phyloP scores from a whole-genome alignment of 345 rosid genomes.

The Acer campestre region DNA sequence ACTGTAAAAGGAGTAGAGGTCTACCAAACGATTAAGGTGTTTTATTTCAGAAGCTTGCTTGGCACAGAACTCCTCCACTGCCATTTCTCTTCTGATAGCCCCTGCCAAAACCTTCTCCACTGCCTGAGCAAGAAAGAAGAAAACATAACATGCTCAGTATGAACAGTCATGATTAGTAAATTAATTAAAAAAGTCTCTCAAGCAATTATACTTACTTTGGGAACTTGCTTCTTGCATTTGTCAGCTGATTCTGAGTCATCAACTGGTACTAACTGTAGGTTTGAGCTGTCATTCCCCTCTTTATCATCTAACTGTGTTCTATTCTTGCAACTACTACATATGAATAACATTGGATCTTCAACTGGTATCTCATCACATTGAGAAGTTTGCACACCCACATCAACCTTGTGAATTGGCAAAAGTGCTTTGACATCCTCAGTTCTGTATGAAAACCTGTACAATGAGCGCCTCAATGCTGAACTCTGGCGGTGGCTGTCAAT shows the following conservation, averaged over 20 bases:
- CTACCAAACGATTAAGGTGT: conserved; percentile 93
- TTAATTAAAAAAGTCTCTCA: background rate
- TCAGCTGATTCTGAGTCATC: conserved; percentile 59
- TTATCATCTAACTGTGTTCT: conserved; percentile 44
- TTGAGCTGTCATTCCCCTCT: conserved; percentile 48
- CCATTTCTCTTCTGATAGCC: conserved; percentile 98
- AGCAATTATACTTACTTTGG: conserved; percentile 59
- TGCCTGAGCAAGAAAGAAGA: conserved; percentile 55
- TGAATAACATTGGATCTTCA: conserved; percentile 36
- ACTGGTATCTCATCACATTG: conserved; percentile 43
- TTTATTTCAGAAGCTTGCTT: conserved; percentile 86
- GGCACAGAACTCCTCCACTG: conserved; percentile 86
- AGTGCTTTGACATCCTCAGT: conserved; percentile 53
- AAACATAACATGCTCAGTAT: background rate
- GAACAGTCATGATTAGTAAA: conserved; percentile 8
- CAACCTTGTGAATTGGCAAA: conserved; percentile 53
- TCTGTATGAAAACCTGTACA: conserved; percentile 69
- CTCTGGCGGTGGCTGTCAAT: conserved; percentile 70
- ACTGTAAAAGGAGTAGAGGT: conserved; percentile 26
- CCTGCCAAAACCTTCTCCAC: conserved; percentile 96
- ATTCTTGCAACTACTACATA: conserved; percentile 70
- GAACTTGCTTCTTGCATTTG: conserved; percentile 68
- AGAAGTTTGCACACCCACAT: conserved; percentile 84
- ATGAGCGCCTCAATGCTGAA: conserved; percentile 72
- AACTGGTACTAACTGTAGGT: conserved; percentile 65